Conservation (phyloP, 176 grass and related monocot species). For the Dendrocalamus sinicus region DNA sequence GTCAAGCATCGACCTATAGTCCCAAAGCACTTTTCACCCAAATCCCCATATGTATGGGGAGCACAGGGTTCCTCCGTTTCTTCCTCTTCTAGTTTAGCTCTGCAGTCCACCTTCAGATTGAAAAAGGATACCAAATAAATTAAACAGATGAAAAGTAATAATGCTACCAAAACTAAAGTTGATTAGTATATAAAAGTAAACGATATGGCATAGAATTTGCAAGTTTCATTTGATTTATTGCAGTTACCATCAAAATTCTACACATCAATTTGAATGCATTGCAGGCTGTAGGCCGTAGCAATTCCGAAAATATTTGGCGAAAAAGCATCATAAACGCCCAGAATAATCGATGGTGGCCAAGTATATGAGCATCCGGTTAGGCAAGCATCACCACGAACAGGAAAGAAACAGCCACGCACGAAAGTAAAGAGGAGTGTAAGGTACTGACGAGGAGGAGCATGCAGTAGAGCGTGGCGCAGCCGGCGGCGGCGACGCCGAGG, state of each 20-base stretch:
- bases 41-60: conserved; percentile 70
- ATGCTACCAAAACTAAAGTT: background rate
- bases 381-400: background rate
- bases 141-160: conserved; percentile 18
- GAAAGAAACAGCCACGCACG: background rate
- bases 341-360: background rate
- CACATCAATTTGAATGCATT: background rate
- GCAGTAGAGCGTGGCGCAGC: conserved; percentile 74
- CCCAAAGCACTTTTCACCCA: conserved; percentile 80
- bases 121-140: conserved; percentile 5
- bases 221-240: background rate
- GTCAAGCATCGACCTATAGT: conserved; percentile 67
- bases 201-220: background rate
- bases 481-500: conserved; percentile 66
- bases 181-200: background rate
- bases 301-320: background rate
- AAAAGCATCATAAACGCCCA: background rate
- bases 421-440: background rate
- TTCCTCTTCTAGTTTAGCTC: conserved; percentile 60
- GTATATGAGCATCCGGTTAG: background rate
- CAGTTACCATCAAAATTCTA: background rate
- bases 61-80: conserved; percentile 45
- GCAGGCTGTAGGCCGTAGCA: background rate
- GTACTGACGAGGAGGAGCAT: conserved; percentile 90
- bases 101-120: conserved; percentile 76